Conservation (phyloP, 192 early-diverging fungal species). For the Linderina pennispora region DNA sequence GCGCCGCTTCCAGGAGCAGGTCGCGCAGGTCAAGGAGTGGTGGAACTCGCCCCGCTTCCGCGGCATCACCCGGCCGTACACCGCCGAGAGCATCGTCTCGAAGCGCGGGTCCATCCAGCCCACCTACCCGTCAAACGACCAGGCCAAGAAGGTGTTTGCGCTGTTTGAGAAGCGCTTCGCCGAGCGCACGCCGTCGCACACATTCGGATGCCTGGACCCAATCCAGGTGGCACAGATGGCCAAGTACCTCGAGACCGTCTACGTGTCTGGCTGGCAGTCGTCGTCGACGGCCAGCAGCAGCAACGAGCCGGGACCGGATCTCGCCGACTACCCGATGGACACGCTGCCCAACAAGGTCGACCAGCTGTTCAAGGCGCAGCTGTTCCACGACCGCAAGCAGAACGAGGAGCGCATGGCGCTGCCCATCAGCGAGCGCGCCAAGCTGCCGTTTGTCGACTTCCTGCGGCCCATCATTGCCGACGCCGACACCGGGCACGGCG, state of each 20-base stretch:
- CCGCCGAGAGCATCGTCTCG: constrained; percentile 72
- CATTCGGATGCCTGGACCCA: constrained; percentile 93
- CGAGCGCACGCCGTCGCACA: constrained; percentile 76
- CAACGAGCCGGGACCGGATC: constrained; percentile 97
- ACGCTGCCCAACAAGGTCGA: constrained; percentile 98
- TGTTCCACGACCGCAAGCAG: constrained; percentile 97
- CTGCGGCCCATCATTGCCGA: constrained; percentile 95
- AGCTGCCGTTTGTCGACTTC: constrained; percentile 75
- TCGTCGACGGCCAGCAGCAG: constrained; percentile 91
- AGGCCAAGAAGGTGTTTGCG: constrained; percentile 92
- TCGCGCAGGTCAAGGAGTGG: constrained; percentile 79
- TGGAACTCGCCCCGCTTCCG: constrained; percentile 82
- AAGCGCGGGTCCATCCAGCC: constrained; percentile 80
- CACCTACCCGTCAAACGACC: constrained; percentile 72
- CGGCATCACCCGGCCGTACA: constrained; percentile 78
- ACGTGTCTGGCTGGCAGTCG: constrained; percentile 98
- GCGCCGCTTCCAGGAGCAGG: constrained; percentile 75
- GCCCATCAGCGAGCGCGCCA: constrained; percentile 60
- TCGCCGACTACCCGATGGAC: constrained; percentile 98
- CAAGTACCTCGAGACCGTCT: constrained; percentile 93
- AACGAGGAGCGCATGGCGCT: constrained; percentile 77
- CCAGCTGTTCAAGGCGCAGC: constrained; percentile 94
- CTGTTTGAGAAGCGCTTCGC: constrained; percentile 72
- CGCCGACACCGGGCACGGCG: constrained; percentile 97
- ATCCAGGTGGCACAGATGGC: constrained; percentile 96